These are phyloP conservation scores for Sugiyamaella smithiae DNA, from an alignment of 805 yeast species.

Conservation along the genomic window DNA sequence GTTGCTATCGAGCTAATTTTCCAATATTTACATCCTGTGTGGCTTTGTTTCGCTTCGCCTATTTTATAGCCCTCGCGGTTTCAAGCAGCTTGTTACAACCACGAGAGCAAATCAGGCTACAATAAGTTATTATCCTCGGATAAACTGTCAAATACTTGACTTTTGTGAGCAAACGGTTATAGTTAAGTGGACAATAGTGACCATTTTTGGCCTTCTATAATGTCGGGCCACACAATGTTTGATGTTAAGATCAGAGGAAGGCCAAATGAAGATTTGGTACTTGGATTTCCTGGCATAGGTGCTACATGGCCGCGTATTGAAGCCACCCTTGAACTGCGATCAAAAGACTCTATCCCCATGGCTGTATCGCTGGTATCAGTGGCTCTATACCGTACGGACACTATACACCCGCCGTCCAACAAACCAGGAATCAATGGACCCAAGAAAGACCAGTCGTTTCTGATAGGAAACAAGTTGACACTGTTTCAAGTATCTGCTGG, in stretches of 20 bases:
- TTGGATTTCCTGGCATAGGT: slow-evolving; percentile 43
- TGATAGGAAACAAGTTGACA: slow-evolving; percentile 33
- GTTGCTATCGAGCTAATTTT: too few species aligned
- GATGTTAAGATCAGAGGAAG: slow-evolving; percentile 34
- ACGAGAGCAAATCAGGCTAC: too few species aligned
- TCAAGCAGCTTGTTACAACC: too few species aligned
- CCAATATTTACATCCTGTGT: too few species aligned
- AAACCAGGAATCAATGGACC: slow-evolving; percentile 32
- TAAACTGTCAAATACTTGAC: too few species aligned
- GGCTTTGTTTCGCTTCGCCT: too few species aligned
- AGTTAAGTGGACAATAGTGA: too few species aligned
- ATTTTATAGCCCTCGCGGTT: too few species aligned
- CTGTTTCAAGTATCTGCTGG: slow-evolving; percentile 28
- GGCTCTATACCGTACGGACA: slow-evolving; percentile 40
- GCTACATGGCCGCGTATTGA: slow-evolving; percentile 42
- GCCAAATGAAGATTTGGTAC: slow-evolving; percentile 41
- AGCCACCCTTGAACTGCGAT: slow-evolving; percentile 39
- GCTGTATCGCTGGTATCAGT: slow-evolving; percentile 31
- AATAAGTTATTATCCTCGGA: too few species aligned
- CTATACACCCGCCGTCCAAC: slow-evolving; percentile 34
- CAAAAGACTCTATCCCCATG: slow-evolving; percentile 27
- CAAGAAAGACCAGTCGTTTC: slow-evolving; percentile 36
- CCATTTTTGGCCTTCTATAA: too few species aligned
- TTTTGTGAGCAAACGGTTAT: too few species aligned
- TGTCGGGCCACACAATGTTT: too few species aligned